These are phyloP conservation scores for Akanthomyces lecanii DNA, from an alignment of 2,329 filamentous ascomycete genomes.

Conservation along the genomic window DNA sequence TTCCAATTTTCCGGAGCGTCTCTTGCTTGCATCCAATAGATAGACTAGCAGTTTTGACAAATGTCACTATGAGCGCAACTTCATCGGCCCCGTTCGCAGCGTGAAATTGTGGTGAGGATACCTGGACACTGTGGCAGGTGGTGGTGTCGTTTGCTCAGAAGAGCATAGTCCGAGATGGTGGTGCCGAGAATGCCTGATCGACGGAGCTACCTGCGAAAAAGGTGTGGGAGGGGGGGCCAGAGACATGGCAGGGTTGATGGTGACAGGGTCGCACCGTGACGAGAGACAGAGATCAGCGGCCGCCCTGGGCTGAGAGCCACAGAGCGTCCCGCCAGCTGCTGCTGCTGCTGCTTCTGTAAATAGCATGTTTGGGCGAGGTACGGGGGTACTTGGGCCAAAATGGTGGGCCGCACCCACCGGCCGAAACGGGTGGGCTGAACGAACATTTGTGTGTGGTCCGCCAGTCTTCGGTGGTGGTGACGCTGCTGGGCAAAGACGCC, in stretches of 20 bases:
- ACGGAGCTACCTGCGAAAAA: not conserved
- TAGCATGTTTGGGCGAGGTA: not conserved
- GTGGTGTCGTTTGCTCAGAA: constrained; percentile 5
- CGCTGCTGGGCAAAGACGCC: too few species aligned
- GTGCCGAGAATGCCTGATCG: constrained; percentile 16
- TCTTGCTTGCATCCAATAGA: not conserved
- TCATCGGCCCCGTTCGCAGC: too few species aligned
- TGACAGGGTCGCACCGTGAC: not conserved
- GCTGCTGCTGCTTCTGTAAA: not conserved
- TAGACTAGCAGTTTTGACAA: not conserved
- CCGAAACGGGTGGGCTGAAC: too few species aligned
- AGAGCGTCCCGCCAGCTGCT: too few species aligned
- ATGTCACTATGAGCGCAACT: not conserved
- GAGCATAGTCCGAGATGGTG: constrained; percentile 3
- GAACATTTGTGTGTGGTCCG: too few species aligned
- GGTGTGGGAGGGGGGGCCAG: not conserved
- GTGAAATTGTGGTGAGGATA: not conserved
- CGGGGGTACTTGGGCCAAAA: too few species aligned
- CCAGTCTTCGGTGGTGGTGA: too few species aligned
- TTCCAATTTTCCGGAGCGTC: not conserved
- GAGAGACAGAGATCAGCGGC: not conserved
- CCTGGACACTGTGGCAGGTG: not conserved
- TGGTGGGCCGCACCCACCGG: too few species aligned
- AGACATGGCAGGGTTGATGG: not conserved
- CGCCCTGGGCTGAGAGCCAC: not conserved